A percentile compares a stretch with the other conserved stretches of the same genome.
phyloP scores from a whole-genome alignment of 305 asterid species.

The Solanum hybrid region DNA sequence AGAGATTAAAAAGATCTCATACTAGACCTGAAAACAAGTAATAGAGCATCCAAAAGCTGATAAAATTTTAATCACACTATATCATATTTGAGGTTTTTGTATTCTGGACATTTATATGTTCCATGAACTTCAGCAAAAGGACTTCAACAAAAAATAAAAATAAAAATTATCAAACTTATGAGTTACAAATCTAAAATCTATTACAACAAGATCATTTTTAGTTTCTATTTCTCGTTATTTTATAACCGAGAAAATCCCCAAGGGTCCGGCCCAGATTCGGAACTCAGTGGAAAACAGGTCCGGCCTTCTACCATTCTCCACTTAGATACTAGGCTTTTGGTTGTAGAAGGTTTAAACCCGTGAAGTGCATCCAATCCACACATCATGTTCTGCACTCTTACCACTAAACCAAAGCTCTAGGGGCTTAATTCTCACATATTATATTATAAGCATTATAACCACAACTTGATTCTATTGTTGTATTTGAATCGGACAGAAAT shows the following conservation, averaged over 20 bases:
- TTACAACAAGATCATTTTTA: not conserved
- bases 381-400: not conserved
- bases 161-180: not conserved
- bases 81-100: not conserved
- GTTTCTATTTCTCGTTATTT: not conserved
- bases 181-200: not conserved
- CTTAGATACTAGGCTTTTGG: not conserved
- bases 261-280: not conserved
- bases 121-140: not conserved
- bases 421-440: not conserved
- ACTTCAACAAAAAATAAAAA: not conserved
- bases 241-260: not conserved
- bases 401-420: not conserved
- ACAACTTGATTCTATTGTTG: not conserved
- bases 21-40: not conserved
- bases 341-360: not conserved
- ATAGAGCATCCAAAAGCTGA: not conserved
- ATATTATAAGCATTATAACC: not conserved
- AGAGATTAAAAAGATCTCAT: slow-evolving; percentile 1
- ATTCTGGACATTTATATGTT: not conserved
- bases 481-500: not conserved
- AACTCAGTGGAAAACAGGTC: not conserved
- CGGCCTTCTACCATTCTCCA: not conserved
- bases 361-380: not conserved
- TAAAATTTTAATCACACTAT: not conserved